Evolutionary conservation across 2,329 filamentous ascomycete species (phyloP).

Genomic region (Colletotrichum echinochloae): DNA sequence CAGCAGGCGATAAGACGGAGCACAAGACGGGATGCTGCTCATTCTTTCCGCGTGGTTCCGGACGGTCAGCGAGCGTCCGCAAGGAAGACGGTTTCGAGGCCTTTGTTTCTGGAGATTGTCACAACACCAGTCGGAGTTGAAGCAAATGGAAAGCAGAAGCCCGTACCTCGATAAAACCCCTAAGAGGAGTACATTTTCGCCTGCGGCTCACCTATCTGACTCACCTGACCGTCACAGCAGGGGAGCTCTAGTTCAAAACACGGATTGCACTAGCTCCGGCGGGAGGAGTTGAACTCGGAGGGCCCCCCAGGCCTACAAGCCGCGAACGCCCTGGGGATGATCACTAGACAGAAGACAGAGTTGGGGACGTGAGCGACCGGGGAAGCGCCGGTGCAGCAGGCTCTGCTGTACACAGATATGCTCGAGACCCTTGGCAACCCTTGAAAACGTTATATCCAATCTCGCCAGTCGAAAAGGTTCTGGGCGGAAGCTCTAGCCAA

Average conservation of each 20-base stretch:
- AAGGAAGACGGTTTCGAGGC: neutral
- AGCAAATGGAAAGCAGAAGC: neutral
- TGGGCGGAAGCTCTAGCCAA: neutral
- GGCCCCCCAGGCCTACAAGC: neutral
- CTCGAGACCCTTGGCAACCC: neutral
- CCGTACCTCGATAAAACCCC: neutral
- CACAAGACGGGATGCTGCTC: neutral
- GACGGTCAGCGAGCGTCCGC: neutral
- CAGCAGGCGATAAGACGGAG: neutral
- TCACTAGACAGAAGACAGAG: neutral
- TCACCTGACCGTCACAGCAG: neutral
- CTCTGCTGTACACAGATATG: conserved; percentile 1
- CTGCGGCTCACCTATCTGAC: neutral
- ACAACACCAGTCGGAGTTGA: neutral
- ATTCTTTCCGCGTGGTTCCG: neutral
- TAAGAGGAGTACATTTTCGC: conserved; percentile 13
- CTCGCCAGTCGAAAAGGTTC: neutral
- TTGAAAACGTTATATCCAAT: neutral
- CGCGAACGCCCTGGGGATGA: neutral
- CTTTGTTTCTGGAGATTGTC: neutral
- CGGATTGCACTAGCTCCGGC: conserved; percentile 9
- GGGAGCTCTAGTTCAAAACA: conserved; percentile 6
- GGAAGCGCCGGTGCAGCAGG: neutral
- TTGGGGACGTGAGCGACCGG: neutral
- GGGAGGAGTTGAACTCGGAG: conserved; percentile 1